Evolutionary conservation across 805 yeast genomes (phyloP), one percentile per base, ranked within the genome.

Genomic region (Ogataea saltuana): DNA sequence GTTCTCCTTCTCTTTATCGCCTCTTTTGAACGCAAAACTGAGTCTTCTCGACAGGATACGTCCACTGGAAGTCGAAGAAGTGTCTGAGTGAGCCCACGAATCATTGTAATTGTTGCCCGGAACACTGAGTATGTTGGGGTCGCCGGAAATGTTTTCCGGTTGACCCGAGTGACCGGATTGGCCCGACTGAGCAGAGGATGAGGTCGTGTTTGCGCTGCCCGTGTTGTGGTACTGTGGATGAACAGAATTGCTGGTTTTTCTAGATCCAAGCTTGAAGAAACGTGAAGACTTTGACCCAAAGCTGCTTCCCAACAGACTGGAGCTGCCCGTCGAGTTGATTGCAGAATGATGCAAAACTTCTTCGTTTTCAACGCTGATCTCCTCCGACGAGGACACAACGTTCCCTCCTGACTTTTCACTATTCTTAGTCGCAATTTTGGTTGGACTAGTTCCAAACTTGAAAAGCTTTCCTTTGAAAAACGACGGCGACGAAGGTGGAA

Each of bases 401-500:
- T 30, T 41, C 5, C 32, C 29, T 7, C 37, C 36, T 1, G 59
- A 54, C 21, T 48, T 53, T 22, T 54, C 60, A 30, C 55, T 55
- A 16, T 39, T 45, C 42, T 58, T 59, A 1, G 60, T 55, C 3
- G 37, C 34, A 2, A 51, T 45, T 35, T 63, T 64, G 4, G 64
- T 61, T 4, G 69, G 69, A 27, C 63, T 58, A 2, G 59, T 44
- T 8, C 74, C 72, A 51, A 70, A 65, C 32, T 64, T 57, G 49
- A 67, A 66, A 16, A 70, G 52, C 31, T 58, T 61, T 39, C 58
- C 60, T 34, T 63, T 64, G 53, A 70, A 61, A 32, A 69, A 65
- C 6, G 70, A 64, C 7, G 72, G 70, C 4, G 73, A 65, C 2
- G 61, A 42, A n/a, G 55, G 49, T 11, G 44, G 49, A n/a, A 36